Conservation (phyloP, 495 filamentous ascomycete species). For the Penicillium goetzii region DNA sequence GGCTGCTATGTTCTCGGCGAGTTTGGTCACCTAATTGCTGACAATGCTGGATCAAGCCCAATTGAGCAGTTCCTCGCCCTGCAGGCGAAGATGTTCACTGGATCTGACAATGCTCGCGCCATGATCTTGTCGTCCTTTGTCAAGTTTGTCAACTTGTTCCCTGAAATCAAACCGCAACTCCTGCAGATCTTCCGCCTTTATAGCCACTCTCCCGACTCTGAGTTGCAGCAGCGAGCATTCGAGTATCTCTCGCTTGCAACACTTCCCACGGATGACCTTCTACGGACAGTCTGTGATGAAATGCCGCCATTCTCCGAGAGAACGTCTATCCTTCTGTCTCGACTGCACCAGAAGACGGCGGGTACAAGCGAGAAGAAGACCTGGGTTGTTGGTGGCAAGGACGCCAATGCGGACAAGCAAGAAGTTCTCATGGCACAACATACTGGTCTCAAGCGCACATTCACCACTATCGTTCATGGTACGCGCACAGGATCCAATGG, state of each 20-base stretch:
- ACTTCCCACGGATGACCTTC: conserved; percentile 84
- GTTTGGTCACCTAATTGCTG: conserved; percentile 97
- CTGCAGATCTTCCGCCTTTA: conserved; percentile 88
- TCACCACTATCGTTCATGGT: conserved; percentile 62
- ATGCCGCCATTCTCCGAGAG: conserved; percentile 99
- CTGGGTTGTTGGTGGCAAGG: conserved; percentile 94
- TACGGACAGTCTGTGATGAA: conserved; percentile 96
- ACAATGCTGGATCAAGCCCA: conserved; percentile 87
- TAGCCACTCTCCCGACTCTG: conserved; percentile 92
- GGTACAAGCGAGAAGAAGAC: conserved; percentile 91
- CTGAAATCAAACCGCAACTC: conserved; percentile 96
- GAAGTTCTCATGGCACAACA: conserved; percentile 83
- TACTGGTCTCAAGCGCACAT: conserved; percentile 82
- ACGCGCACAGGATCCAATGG: conserved; percentile 57
- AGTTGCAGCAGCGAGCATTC: conserved; percentile 94
- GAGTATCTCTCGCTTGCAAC: conserved; percentile 91
- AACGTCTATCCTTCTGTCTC: conserved; percentile 85
- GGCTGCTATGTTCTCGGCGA: conserved; percentile 95
- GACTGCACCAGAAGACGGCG: conserved; percentile 91
- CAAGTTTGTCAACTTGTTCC: conserved; percentile 98
- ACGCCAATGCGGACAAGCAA: conserved; percentile 79
- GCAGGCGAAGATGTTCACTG: conserved; percentile 85
- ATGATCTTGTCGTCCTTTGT: conserved; percentile 94
- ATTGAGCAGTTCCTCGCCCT: conserved; percentile 97
- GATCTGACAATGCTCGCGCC: conserved; percentile 84